Evolutionary conservation across 805 yeast genomes (phyloP).

Genomic region (Zygotorulaspora florentina): DNA sequence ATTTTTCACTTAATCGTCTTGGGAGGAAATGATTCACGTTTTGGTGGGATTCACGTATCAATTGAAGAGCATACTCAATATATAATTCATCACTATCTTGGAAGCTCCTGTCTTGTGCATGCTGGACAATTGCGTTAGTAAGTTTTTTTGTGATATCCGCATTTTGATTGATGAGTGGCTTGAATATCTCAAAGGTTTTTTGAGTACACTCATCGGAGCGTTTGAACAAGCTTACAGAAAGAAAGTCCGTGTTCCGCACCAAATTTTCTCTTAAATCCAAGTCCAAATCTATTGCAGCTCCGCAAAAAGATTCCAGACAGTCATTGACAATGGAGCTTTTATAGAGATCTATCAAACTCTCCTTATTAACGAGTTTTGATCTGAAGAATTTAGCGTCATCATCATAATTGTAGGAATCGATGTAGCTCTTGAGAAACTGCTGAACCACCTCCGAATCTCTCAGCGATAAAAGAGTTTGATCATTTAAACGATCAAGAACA

Average conservation of each 20-base stretch:
- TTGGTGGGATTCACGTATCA: conserved; percentile 16
- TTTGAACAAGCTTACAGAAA: conserved; percentile 13
- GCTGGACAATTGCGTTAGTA: conserved; percentile 12
- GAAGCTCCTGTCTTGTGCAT: conserved; percentile 6
- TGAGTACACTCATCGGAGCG: conserved; percentile 12
- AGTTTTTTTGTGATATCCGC: conserved; percentile 12
- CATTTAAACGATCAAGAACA: conserved; percentile 28
- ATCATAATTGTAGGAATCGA: conserved; percentile 27
- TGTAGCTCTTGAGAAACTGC: conserved; percentile 20
- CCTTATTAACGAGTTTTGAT: conserved; percentile 33
- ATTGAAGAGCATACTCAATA: conserved; percentile 10
- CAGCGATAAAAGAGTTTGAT: neutral
- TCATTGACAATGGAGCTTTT: conserved; percentile 20
- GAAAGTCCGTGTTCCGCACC: conserved; percentile 17
- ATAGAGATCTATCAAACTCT: conserved; percentile 36
- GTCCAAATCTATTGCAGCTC: conserved; percentile 17
- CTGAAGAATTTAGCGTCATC: conserved; percentile 30
- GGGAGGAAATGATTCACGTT: conserved; percentile 16
- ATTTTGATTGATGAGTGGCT: conserved; percentile 11
- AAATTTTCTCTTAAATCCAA: conserved; percentile 4
- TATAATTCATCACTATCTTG: neutral
- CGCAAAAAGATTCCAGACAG: conserved; percentile 21
- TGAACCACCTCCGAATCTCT: conserved; percentile 18
- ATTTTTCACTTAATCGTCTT: conserved; percentile 16
- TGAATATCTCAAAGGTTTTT: conserved; percentile 10